Conservation (phyloP, 1,284 basidiomycete species). For the Volvariella surrecta region DNA sequence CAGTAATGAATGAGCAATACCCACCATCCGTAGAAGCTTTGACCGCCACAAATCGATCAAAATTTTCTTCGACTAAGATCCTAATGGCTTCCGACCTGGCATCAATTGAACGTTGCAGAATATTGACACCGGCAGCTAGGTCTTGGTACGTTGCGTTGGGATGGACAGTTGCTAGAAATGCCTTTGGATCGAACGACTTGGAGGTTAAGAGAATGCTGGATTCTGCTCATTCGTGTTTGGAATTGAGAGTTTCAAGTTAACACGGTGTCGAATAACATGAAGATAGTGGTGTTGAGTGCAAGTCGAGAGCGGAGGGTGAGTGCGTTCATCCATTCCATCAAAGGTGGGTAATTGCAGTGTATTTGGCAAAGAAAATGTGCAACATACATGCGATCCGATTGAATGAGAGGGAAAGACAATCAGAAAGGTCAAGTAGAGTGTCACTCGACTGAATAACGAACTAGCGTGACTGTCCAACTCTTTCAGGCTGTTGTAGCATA, state of each 20-base stretch:
- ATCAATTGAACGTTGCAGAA: conserved; percentile 74
- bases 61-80: conserved; percentile 95
- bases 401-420: no score
- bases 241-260: background rate
- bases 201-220: conserved; percentile 78
- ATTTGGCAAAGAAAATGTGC: background rate
- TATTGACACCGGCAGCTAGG: conserved; percentile 65
- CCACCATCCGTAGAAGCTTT: conserved; percentile 93
- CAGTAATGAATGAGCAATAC: conserved; percentile 14
- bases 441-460: conserved; percentile 23
- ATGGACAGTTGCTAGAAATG: conserved; percentile 86
- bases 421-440: no score
- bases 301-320: no score
- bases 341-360: no score
- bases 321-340: no score
- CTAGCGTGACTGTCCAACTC: conserved; percentile 70
- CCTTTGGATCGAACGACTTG: conserved; percentile 95
- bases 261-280: background rate
- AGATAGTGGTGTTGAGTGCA: no score
- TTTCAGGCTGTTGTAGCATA: conserved; percentile 35
- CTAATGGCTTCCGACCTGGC: conserved; percentile 88
- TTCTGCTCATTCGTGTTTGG: conserved; percentile 38
- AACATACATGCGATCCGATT: no score
- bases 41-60: conserved; percentile 96
- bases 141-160: conserved; percentile 97